Conservation (phyloP, 495 filamentous ascomycete species). For the Daldinia bambusicola region DNA sequence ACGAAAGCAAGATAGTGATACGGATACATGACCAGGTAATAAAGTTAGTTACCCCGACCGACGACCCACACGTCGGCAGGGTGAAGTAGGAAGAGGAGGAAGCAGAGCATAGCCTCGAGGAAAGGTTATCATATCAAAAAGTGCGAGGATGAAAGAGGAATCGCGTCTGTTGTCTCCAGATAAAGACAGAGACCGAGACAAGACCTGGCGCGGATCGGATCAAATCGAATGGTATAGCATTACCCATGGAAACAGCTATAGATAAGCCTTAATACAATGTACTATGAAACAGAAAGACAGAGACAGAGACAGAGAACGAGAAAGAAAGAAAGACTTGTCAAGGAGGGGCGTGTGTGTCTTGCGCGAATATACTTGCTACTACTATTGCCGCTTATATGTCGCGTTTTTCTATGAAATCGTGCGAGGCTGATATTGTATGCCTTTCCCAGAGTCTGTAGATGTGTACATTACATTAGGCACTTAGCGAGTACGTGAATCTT, state of each 20-base stretch:
- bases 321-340: background rate
- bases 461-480: too few relatives aligned
- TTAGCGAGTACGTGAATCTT: too few relatives aligned
- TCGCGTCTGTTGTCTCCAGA: background rate
- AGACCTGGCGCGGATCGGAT: background rate
- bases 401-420: background rate
- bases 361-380: background rate
- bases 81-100: background rate
- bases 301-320: background rate
- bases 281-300: conserved; percentile 6
- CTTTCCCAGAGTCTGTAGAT: background rate
- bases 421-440: background rate
- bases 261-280: conserved; percentile 44
- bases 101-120: background rate
- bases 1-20: conserved; percentile 31
- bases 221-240: conserved; percentile 12
- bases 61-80: background rate
- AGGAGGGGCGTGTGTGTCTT: background rate
- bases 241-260: conserved; percentile 26
- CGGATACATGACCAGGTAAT: conserved; percentile 30
- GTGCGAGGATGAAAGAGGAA: background rate
- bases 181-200: background rate
- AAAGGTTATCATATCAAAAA: background rate
- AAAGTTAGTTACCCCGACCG: background rate
- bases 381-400: background rate